These are phyloP conservation scores for Blepharisma undulans DNA, from an alignment of 169 alveolate genomes.

Conservation along the genomic window DNA sequence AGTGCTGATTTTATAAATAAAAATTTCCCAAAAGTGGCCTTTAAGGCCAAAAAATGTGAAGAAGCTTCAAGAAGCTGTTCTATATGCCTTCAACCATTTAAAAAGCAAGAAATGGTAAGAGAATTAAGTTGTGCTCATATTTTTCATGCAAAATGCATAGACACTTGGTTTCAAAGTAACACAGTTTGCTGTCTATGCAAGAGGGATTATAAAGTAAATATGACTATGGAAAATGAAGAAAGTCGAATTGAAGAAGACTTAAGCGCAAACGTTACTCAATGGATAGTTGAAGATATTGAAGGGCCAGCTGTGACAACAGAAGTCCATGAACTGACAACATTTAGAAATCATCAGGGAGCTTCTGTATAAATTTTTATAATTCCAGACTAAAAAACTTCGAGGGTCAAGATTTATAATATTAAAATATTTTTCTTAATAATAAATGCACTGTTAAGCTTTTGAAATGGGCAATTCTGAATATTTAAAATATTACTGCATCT, in stretches of 20 bases:
- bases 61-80: background rate
- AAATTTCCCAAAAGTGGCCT: background rate
- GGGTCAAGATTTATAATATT: background rate
- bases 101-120: background rate
- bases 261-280: background rate
- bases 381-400: background rate
- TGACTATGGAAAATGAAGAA: background rate
- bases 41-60: background rate
- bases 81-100: background rate
- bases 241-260: background rate
- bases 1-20: background rate
- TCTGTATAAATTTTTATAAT: too few relatives aligned
- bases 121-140: slow-evolving; percentile 42
- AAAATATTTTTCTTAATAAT: too few relatives aligned
- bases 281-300: background rate
- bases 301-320: background rate
- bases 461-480: too few relatives aligned
- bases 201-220: background rate
- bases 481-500: too few relatives aligned
- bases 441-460: too few relatives aligned
- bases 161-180: slow-evolving; percentile 45
- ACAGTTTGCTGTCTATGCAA: slow-evolving; percentile 45
- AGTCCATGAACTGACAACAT: background rate
- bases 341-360: background rate
- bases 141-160: slow-evolving; percentile 53